Percentiles rank a stretch among this genome's conserved stretches.
phyloP scores from a whole-genome alignment of 2,329 filamentous ascomycete species.

The Elsinoe batatas region DNA sequence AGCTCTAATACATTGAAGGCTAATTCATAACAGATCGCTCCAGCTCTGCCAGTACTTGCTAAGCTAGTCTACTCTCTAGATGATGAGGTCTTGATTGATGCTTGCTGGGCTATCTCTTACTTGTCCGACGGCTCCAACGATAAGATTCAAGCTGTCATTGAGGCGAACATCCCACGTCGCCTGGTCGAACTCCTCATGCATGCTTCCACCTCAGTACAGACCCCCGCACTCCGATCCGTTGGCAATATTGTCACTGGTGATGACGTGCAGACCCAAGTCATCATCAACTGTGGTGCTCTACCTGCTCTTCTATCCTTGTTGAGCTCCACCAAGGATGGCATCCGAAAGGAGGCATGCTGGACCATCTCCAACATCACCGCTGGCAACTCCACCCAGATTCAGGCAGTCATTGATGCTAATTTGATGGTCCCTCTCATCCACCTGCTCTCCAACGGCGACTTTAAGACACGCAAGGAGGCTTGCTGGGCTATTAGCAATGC shows the following conservation, averaged over 20 bases:
- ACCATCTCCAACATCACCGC: slow-evolving; percentile 99
- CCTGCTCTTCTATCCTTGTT: slow-evolving; percentile 86
- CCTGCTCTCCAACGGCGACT: slow-evolving; percentile 88
- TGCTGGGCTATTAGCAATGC: slow-evolving; percentile 99
- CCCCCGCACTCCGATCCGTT: slow-evolving; percentile 89
- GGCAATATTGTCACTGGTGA: slow-evolving; percentile 98
- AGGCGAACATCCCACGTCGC: slow-evolving; percentile 91
- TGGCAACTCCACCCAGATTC: slow-evolving; percentile 95
- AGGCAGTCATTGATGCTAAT: slow-evolving; percentile 90
- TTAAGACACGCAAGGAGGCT: slow-evolving; percentile 98
- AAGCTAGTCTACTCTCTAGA: slow-evolving; percentile 98
- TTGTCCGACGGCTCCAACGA: slow-evolving; percentile 96
- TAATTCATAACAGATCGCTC: slow-evolving; percentile 61
- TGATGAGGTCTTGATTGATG: slow-evolving; percentile 95
- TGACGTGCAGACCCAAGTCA: slow-evolving; percentile 96
- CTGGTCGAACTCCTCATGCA: slow-evolving; percentile 97
- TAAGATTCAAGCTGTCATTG: slow-evolving; percentile 98
- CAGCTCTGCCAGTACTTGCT: slow-evolving; percentile 84
- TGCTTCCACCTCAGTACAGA: slow-evolving; percentile 95
- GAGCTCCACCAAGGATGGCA: slow-evolving; percentile 96
- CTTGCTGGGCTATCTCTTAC: slow-evolving; percentile 99
- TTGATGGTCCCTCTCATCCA: slow-evolving; percentile 96
- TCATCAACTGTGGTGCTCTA: slow-evolving; percentile 95
- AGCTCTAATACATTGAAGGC: slow-evolving; percentile 11
- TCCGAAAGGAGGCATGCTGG: slow-evolving; percentile 99